Base-by-base conservation (phyloP, 352 stramenopile genomes). In the Globisporangium solare region DNA sequence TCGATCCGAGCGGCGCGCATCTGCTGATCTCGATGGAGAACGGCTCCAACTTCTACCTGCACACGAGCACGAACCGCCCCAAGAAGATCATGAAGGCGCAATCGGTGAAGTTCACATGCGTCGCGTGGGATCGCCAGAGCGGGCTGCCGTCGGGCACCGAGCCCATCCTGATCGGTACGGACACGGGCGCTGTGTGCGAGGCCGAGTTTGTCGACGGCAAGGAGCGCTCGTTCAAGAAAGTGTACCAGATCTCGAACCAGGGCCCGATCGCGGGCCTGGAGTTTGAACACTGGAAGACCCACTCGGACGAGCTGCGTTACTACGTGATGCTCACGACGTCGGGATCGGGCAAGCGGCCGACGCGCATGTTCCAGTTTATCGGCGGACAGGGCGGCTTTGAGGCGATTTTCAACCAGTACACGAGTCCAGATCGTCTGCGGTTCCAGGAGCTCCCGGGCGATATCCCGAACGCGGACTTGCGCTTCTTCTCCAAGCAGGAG, bases 331-430 rank as follows among this genome's bases (percentile, higher is more conserved):
- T 93, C 53, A 91, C 79, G 24, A 94, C 82, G 15, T 95, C 86
- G 8, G 86, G 80, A n/a, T 76, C 78, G 6, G 82, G 84, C n/a
- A 92, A 92, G 54, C 68, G 83, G 6, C 89, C 91, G 0, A 96
- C 86, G 21, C 83, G 92, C 11, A 86, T 97, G 73, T 98, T 97
- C 70, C 84, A 97, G 62, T 97, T 97, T 60, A 68, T 96, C 51
- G 86, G 90, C 15, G 62, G 63, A 0, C 51, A 79, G 22, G 83
- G 27, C 27, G 27, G 83, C 24, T 86, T 97, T 27, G 85, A 96
- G 50, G 54, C 79, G 3, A 74, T 97, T 52, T 98, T 98, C 68
- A 73, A 65, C 2, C 66, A 81, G 47, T 96, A 97, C 70, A 79
- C 76, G 31, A 89, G 78, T 56, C 72, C 79, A 1, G 85, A 97